Evolutionary conservation across 768 basidiomycete species (phyloP), one percentile per base, ranked within the genome.

Genomic region (Calocybe cyanea): DNA sequence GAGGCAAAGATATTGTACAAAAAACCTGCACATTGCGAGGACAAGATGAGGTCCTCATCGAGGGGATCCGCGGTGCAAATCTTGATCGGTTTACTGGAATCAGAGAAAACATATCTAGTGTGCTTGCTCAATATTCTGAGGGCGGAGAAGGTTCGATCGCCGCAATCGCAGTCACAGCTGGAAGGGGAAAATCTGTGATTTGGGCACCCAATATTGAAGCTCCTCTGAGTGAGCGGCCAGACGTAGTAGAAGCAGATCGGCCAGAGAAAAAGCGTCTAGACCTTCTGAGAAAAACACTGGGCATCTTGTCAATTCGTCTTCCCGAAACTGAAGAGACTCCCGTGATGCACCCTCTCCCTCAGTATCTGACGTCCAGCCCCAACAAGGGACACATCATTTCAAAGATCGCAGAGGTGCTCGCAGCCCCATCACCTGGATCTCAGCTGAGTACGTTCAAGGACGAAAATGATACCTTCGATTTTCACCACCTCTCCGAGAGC

Each of bases 391-490:
- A 59, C 11, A 64, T 76, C 15, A 65, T 82, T 10, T 51, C 68
- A 11, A 56, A 56, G 7, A 63, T 77, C 15, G 56, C 75, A 15
- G 55, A 68, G 36, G 59, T 67, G 2, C 51, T 80, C 15, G 55
- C 66, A 4, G 46, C 61, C 7, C 67, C 68, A 10, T 50, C 57
- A 32, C 23, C 57, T 32, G 61, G 60, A 3, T 50, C 53, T 5
- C 59, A 68, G 31, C 56, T 67, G 9, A 61, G 57, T 31, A 45
- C 71, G 0, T 72, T 90, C 53, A 63, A 76, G 49, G 92, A 91
- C 55, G 66, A 68, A 2, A 82, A 82, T 43, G 89, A 97, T 58
- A 79, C 75, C 1, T 88, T 92, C 61, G 64, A 65, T 21, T 81
- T 91, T 51, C 75, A 81, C 46, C 54, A 65, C 8, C 50, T 66